phyloP scores from a whole-genome alignment of 148 eudicot species.

The Spergularia bocconei region DNA sequence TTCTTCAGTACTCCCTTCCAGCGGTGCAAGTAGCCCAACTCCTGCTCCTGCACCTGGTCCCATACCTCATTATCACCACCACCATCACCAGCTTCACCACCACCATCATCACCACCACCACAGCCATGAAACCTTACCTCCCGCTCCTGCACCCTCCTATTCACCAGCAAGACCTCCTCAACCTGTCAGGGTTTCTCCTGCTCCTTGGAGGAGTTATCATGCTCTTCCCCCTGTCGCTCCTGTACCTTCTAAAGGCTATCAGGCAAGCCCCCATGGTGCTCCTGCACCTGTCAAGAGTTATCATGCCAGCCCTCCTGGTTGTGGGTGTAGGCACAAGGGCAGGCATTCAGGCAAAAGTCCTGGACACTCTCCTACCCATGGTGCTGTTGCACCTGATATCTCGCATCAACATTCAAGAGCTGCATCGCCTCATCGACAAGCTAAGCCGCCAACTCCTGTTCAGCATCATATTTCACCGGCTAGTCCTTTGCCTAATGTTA shows the following conservation, averaged over 20 bases:
- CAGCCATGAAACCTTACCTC: slow-evolving; percentile 35
- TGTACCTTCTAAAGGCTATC: slow-evolving; percentile 36
- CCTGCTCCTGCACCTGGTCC: slow-evolving; percentile 74
- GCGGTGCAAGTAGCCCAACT: slow-evolving; percentile 40
- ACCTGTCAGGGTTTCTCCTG: slow-evolving; percentile 36
- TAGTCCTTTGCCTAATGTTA: slow-evolving; percentile 62
- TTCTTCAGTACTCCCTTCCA: slow-evolving; percentile 64
- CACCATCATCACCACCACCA: slow-evolving; percentile 62
- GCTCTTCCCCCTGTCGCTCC: slow-evolving; percentile 49
- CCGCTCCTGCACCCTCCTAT: slow-evolving; percentile 54
- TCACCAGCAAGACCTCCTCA: slow-evolving; percentile 33
- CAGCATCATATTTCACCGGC: slow-evolving; percentile 42
- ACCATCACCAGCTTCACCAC: slow-evolving; percentile 55
- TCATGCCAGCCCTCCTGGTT: slow-evolving; percentile 57
- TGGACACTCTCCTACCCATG: slow-evolving; percentile 35
- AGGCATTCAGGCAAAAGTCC: slow-evolving; percentile 42
- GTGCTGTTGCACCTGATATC: slow-evolving; percentile 43
- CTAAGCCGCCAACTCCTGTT: slow-evolving; percentile 41
- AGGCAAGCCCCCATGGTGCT: slow-evolving; percentile 30
- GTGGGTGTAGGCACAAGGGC: slow-evolving; percentile 44
- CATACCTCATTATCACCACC: slow-evolving; percentile 27
- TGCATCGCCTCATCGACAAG: slow-evolving; percentile 41
- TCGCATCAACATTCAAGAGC: slow-evolving; percentile 37
- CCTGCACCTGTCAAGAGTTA: slow-evolving; percentile 45
- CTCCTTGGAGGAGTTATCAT: slow-evolving; percentile 25